Conservation (phyloP, 345 rosid species). For the Litchi chinensis region DNA sequence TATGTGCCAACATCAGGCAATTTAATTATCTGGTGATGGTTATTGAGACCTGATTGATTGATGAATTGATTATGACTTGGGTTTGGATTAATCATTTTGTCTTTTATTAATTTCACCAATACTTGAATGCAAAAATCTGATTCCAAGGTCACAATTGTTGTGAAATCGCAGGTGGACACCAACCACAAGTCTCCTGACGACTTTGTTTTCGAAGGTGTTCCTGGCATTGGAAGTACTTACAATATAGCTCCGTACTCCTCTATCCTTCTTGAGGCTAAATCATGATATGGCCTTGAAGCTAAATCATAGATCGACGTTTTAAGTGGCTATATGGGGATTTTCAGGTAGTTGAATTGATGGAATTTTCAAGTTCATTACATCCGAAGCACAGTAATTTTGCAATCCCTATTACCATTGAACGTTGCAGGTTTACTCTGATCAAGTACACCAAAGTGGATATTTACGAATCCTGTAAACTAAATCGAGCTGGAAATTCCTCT, state of each 20-base stretch:
- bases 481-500: not conserved
- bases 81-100: not conserved
- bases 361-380: not conserved
- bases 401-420: not conserved
- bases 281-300: constrained; percentile 12
- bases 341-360: not conserved
- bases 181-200: constrained; percentile 70
- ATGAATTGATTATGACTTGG: not conserved
- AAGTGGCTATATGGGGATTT: not conserved
- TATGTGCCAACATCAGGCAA: not conserved
- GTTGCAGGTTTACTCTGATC: not conserved
- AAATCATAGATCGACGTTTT: constrained; percentile 3
- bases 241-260: constrained; percentile 73
- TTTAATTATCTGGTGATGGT: not conserved
- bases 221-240: constrained; percentile 57
- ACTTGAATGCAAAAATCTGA: not conserved
- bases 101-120: not conserved
- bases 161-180: constrained; percentile 72
- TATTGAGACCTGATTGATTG: not conserved
- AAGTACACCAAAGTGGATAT: not conserved
- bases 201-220: constrained; percentile 59
- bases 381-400: not conserved
- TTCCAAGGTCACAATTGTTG: not conserved
- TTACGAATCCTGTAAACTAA: not conserved
- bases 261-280: constrained; percentile 70